A percentile compares a stretch with the other conserved stretches of the same genome.
phyloP scores from a whole-genome alignment of 257 asterid species.

The Cordia subcordata region DNA sequence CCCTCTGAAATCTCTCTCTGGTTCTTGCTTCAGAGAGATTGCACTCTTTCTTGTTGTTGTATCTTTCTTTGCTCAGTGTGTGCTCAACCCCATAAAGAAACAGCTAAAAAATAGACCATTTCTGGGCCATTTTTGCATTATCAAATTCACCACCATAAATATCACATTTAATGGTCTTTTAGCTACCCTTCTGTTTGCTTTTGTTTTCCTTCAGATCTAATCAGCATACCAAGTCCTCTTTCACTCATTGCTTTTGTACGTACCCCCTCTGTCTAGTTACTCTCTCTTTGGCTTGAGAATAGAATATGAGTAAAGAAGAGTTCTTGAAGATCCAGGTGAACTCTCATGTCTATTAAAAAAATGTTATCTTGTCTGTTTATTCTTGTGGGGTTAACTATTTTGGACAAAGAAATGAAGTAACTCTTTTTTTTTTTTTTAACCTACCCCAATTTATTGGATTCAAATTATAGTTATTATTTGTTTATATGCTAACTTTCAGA shows the following conservation, averaged over 20 bases:
- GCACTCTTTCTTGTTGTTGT: conserved; percentile 11
- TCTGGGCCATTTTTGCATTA: not conserved
- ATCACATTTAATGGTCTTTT: conserved; percentile 16
- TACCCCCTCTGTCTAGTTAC: conserved; percentile 11
- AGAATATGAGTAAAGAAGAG: conserved; percentile 93
- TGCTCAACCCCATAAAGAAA: not conserved
- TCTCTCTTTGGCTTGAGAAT: conserved; percentile 20
- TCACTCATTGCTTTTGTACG: conserved; percentile 6
- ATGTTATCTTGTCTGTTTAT: not conserved
- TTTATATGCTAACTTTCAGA: no score
- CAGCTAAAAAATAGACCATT: not conserved
- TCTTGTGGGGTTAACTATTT: not conserved
- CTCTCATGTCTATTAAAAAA: conserved; percentile 12
- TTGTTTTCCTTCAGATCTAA: conserved; percentile 51
- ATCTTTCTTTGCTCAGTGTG: not conserved
- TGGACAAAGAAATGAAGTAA: no score
- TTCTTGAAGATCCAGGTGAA: conserved; percentile 96
- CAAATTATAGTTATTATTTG: no score
- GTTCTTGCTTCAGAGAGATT: conserved; percentile 18
- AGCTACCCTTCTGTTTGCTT: not conserved
- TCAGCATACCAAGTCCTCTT: conserved; percentile 1
- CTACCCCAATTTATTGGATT: no score
- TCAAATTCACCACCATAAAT: conserved; percentile 9
- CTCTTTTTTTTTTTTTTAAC: no score
- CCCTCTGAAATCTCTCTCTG: conserved; percentile 22